Evolutionary conservation across 2,329 filamentous ascomycete species (phyloP), one percentile per base, ranked within the genome.

Genomic region (Neopestalotiopsis sp.): DNA sequence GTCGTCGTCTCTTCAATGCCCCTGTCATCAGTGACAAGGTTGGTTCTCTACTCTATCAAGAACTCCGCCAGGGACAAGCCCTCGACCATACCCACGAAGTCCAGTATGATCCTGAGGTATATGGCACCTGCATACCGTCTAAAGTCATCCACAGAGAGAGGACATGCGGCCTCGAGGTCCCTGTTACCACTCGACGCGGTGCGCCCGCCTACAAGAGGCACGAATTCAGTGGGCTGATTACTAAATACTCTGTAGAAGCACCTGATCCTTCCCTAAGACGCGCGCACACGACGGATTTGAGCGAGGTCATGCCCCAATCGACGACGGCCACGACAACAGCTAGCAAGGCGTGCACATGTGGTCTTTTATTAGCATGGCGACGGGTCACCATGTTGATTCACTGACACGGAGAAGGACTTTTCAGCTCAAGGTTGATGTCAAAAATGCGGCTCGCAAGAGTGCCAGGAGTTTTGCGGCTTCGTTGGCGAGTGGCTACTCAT

Each of bases 1-100:
- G 73, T 67, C 69, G 71, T 24, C 69, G 67, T 12, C 71, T 73
- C 20, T 74, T 74, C 70, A 72, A 73, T 64, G 72, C 72, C 13
- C 73, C 73, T 28, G 73, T 74, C 10, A 68, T 74, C 32, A 72
- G 69, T 61, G 73, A 74, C 56, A 40, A 67, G 30, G 62, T 74
- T 12, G 73, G 73, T 10, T 59, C 66, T n/a, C 69, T 73, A 9
- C 64, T 74, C 1, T 74, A 71, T 68, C 24, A 65, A 53, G 73
- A 74, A 63, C 65, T 74, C 28, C 56, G 73, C 6, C 68, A 73
- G 65, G 73, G 73, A 7, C 53, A 63, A 5, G 58, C 67, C 13
- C 71, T 74, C 42, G 70, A 74, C 49, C 67, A 74, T 61, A 68
- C 45, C 58, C 69, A 72, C 65, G 71, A 71, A 53, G 45, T 53